Percentiles rank a stretch among this genome's conserved stretches.
Conservation (phyloP, 1,139 yeast genomes). For the Yamadazyma songkhlaensis region DNA sequence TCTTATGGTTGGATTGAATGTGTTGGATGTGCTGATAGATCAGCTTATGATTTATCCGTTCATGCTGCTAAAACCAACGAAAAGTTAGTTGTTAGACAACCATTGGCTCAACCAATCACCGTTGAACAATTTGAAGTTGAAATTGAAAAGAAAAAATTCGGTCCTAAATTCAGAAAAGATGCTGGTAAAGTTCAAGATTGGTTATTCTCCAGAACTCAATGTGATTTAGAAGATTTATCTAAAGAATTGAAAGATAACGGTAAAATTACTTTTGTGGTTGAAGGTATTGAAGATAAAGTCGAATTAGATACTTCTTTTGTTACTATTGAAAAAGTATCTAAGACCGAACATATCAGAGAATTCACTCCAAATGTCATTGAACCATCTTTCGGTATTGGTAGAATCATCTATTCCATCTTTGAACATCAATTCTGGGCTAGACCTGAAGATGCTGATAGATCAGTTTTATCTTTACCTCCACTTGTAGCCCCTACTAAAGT, state of each 20-base stretch:
- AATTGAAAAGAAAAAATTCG: constrained; percentile 91
- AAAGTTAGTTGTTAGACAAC: constrained; percentile 90
- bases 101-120: constrained; percentile 76
- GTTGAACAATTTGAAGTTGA: constrained; percentile 84
- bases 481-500: constrained; percentile 98
- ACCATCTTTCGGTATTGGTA: constrained; percentile 99
- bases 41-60: constrained; percentile 95
- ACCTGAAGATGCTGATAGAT: constrained; percentile 88
- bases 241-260: constrained; percentile 63
- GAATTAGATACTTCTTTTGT: constrained; percentile 75
- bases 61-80: constrained; percentile 95
- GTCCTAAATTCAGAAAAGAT: constrained; percentile 95
- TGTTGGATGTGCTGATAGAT: constrained; percentile 99
- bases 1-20: constrained; percentile 99
- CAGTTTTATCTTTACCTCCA: constrained; percentile 91
- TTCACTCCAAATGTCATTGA: constrained; percentile 97
- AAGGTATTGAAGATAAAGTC: constrained; percentile 55
- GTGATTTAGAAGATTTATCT: constrained; percentile 77
- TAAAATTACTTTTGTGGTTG: constrained; percentile 62
- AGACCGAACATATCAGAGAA: constrained; percentile 90
- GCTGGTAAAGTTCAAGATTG: constrained; percentile 89
- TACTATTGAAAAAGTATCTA: constrained; percentile 71
- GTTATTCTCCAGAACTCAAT: constrained; percentile 74
- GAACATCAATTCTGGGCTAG: constrained; percentile 97
- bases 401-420: constrained; percentile 87